These are phyloP conservation scores for Epichloe bromicola DNA, from an alignment of 2,329 filamentous ascomycete species.

Conservation along the genomic window DNA sequence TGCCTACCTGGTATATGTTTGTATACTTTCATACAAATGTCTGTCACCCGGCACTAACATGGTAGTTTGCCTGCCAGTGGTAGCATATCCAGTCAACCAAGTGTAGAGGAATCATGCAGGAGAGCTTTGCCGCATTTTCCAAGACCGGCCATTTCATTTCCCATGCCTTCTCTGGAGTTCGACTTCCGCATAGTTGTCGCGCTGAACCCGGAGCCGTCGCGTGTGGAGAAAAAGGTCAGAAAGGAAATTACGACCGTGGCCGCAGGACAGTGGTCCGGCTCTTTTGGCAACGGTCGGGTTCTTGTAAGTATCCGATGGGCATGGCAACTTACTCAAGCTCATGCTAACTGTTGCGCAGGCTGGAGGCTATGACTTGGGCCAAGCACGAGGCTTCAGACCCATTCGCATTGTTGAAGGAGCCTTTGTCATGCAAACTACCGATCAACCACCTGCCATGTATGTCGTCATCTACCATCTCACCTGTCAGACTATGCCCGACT, in stretches of 20 bases:
- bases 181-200: conserved; percentile 38
- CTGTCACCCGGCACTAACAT: not conserved
- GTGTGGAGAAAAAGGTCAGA: conserved; percentile 29
- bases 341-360: conserved; percentile 17
- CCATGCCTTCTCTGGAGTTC: conserved; percentile 32
- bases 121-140: conserved; percentile 27
- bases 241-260: conserved; percentile 37
- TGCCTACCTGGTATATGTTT: not conserved
- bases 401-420: conserved; percentile 34
- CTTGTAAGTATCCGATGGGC: conserved; percentile 22
- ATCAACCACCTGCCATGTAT: conserved; percentile 32
- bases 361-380: conserved; percentile 29
- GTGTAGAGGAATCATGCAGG: conserved; percentile 25
- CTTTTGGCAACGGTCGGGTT: conserved; percentile 34
- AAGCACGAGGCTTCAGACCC: conserved; percentile 26
- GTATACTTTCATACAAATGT: too few species aligned
- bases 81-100: conserved; percentile 11
- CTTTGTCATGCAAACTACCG: conserved; percentile 35
- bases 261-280: conserved; percentile 33
- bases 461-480: conserved; percentile 6
- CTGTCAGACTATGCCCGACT: not conserved
- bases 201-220: conserved; percentile 29
- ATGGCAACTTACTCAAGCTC: not conserved
- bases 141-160: conserved; percentile 29
- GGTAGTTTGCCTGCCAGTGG: not conserved